Conservation (phyloP, 2,329 filamentous ascomycete genomes). For the Pseudomassariella vexata region DNA sequence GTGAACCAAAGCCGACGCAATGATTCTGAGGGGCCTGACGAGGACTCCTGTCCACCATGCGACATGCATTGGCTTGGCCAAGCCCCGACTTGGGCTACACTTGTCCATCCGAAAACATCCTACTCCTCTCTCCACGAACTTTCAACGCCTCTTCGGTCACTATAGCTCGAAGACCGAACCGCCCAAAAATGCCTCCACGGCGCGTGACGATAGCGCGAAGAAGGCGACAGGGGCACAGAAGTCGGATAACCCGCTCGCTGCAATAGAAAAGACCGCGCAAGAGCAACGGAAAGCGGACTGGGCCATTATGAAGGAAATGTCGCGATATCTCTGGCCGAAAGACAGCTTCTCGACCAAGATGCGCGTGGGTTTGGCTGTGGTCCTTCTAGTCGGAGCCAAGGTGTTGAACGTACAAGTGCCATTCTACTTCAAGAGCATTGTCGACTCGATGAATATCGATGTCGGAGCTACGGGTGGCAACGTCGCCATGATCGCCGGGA, state of each 20-base stretch:
- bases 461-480: constrained; percentile 82
- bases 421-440: constrained; percentile 98
- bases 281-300: constrained; percentile 96
- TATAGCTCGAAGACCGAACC: constrained; percentile 5
- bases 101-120: neutral
- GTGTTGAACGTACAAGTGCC: constrained; percentile 95
- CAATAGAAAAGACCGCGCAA: constrained; percentile 63
- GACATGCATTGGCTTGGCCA: constrained; percentile 4
- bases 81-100: neutral
- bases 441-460: constrained; percentile 97
- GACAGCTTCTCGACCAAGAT: constrained; percentile 76
- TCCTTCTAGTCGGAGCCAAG: constrained; percentile 82
- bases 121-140: constrained; percentile 15
- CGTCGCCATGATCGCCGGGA: constrained; percentile 80
- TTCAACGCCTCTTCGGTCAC: constrained; percentile 12
- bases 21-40: constrained; percentile 8
- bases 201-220: constrained; percentile 7
- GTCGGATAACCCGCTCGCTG: constrained; percentile 50
- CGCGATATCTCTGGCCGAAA: constrained; percentile 92
- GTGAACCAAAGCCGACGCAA: constrained; percentile 1
- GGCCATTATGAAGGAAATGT: constrained; percentile 99
- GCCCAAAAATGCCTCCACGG: constrained; percentile 5
- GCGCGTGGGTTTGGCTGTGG: constrained; percentile 79
- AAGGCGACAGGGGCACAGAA: constrained; percentile 1
- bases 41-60: constrained; percentile 7